Base-by-base conservation (phyloP, 169 alveolate species). In the Eimeria maxima region DNA sequence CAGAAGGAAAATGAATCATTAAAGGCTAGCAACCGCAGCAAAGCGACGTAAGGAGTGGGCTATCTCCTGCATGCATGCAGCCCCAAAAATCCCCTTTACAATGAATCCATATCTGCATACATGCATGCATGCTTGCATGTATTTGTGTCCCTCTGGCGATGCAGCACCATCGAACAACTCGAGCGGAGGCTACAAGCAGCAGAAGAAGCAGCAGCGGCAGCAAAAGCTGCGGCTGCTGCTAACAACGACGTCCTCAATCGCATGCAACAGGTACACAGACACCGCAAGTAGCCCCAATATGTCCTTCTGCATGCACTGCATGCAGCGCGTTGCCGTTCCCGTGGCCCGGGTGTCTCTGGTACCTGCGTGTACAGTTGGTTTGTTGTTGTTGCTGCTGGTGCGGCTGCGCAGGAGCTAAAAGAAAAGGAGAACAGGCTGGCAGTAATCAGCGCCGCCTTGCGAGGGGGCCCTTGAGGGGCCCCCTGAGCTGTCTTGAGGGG, bases 351-450 rank as follows among this genome's bases (percentile, higher is more conserved):
- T 67, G 78, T 67, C 8, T 67, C 78, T 67, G 20, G 8, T 8
- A 8, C 18, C 60, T 53, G 13, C 60, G 13, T 53, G 60, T 6
- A 74, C 33, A 29, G 4, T 27, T 24, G 22, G 27, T 22, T 24
- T 27, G 76, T 22, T 27, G 76, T 22, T 67, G 76, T 29, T 27
- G 33, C 76, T 27, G 76, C 76, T 67, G 76, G 38, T 67, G 76
- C 76, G 24, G 89, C 69, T 78, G 4, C 33, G 67, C 89, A 78
- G 89, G 89, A 78, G 65, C 89, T 78, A 57, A 78, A 78, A 16
- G 89, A 78, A 65, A 78, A 78, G 89, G 89, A 78, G 38, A 78
- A 47, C 22, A 22, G 89, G 20, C 67, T 78, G 29, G 89, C 89
- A 0, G 89, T 78, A 5, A 78, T 78, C 33, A 78, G 89, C 89